Conservation (phyloP, 768 basidiomycete species). For the Suillus sp. region DNA sequence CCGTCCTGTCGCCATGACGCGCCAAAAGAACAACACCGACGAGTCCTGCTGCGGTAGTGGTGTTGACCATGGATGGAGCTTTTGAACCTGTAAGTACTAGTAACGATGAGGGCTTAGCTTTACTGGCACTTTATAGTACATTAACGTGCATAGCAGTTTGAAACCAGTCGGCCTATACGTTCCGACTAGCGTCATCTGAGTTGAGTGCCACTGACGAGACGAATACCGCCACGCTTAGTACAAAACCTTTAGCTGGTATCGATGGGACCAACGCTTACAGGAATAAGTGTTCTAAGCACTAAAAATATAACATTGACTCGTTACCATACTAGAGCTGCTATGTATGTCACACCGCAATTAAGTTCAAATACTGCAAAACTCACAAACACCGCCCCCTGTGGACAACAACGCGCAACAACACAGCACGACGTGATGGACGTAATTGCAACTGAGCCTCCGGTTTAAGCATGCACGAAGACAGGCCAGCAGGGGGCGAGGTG, state of each 20-base stretch:
- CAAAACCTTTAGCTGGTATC: no score
- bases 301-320: background rate
- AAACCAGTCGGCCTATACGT: background rate
- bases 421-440: background rate
- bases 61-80: slow-evolving; percentile 10
- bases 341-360: background rate
- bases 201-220: background rate
- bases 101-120: background rate
- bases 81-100: background rate
- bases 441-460: background rate
- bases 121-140: background rate
- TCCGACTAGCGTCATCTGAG: background rate
- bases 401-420: background rate
- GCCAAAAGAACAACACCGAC: slow-evolving; percentile 71
- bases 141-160: background rate
- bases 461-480: background rate
- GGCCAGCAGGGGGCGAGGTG: background rate
- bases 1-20: slow-evolving; percentile 70
- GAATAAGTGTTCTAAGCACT: background rate
- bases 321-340: background rate
- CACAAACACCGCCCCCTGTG: background rate
- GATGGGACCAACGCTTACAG: background rate
- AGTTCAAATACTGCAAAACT: background rate
- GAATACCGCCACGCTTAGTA: background rate
- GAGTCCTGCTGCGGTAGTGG: slow-evolving; percentile 27